phyloP scores from a whole-genome alignment of 305 asterid genomes.

The Fraxinus paxiana region DNA sequence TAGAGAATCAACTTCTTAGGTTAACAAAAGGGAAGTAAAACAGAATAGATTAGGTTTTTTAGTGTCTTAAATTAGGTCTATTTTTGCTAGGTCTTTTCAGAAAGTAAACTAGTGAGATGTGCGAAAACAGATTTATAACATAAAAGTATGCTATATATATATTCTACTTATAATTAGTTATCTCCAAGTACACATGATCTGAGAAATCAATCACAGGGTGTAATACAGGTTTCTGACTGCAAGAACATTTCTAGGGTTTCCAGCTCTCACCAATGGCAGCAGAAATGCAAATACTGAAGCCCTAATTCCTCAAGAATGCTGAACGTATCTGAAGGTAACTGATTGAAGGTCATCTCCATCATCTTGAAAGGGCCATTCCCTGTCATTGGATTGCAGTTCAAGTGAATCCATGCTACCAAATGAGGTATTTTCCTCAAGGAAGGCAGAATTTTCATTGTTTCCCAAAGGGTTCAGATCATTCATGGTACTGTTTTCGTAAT shows the following conservation, averaged over 20 bases:
- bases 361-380: slow-evolving; percentile 20
- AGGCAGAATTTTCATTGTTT: slow-evolving; percentile 30
- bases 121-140: neutral
- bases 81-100: neutral
- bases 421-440: slow-evolving; percentile 44
- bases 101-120: neutral
- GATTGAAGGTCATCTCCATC: slow-evolving; percentile 2
- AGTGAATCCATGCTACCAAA: slow-evolving; percentile 54
- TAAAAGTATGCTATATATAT: neutral
- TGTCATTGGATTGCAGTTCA: slow-evolving; percentile 39
- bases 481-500: slow-evolving; percentile 23
- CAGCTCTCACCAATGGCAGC: neutral
- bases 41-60: slow-evolving; percentile 2
- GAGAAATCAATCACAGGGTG: neutral
- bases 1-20: neutral
- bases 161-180: neutral
- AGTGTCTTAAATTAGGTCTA: neutral
- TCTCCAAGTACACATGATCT: neutral
- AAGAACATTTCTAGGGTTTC: slow-evolving; percentile 3
- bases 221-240: neutral
- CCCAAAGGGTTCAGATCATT: slow-evolving; percentile 23
- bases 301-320: neutral
- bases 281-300: neutral
- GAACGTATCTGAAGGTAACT: neutral
- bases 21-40: slow-evolving; percentile 3